Evolutionary conservation across 2,329 filamentous ascomycete genomes (phyloP).

Genomic region (Aspergillus fructus): DNA sequence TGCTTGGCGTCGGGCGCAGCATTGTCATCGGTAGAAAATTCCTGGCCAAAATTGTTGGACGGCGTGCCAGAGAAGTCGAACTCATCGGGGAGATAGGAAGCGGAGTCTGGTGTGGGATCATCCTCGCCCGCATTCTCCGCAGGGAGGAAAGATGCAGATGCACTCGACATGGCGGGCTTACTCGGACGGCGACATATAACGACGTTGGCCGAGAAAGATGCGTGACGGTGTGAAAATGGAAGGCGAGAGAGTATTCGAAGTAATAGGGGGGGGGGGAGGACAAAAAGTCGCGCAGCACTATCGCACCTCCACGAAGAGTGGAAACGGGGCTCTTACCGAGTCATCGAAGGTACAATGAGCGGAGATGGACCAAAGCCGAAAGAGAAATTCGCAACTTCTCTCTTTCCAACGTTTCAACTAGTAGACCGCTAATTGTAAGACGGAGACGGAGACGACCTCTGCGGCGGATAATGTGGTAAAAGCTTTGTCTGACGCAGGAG

Average conservation of each 20-base stretch:
- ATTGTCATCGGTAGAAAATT: conserved; percentile 18
- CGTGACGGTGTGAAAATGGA: conserved; percentile 9
- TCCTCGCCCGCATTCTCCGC: conserved; percentile 29
- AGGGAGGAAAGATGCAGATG: conserved; percentile 20
- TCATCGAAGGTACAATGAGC: conserved; percentile 19
- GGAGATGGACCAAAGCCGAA: neutral
- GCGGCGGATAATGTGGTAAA: neutral
- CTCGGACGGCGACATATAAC: conserved; percentile 18
- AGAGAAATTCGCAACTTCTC: conserved; percentile 1
- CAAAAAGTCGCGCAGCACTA: conserved; percentile 20
- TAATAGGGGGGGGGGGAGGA: conserved; percentile 10
- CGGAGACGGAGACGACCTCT: neutral
- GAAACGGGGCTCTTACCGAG: conserved; percentile 17
- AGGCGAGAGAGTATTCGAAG: conserved; percentile 10
- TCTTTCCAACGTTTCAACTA: neutral
- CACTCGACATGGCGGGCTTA: conserved; percentile 26
- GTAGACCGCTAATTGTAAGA: neutral
- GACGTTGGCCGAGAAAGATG: conserved; percentile 1
- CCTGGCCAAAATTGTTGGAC: conserved; percentile 16
- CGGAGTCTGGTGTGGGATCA: conserved; percentile 24
- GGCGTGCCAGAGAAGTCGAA: conserved; percentile 11
- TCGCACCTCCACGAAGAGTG: conserved; percentile 24
- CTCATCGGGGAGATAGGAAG: conserved; percentile 22
- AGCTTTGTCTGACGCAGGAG: conserved; percentile 4
- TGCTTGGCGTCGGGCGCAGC: conserved; percentile 27